Conservation (phyloP, 192 early-diverging fungal genomes). For the Thamnidium elegans region DNA sequence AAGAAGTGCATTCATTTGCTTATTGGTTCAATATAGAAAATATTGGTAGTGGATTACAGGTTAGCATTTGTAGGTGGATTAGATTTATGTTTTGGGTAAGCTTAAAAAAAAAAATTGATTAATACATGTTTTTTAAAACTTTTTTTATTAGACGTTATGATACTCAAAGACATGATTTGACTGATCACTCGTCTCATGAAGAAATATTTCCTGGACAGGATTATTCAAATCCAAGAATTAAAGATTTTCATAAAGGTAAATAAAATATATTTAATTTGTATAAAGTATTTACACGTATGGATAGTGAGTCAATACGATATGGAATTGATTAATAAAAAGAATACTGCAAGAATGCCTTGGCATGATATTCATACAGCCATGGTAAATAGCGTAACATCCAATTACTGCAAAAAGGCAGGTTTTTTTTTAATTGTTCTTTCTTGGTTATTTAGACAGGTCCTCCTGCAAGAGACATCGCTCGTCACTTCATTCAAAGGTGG, state of each 20-base stretch:
- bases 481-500: conserved; percentile 93
- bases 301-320: conserved; percentile 30
- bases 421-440: no score
- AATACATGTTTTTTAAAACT: not conserved
- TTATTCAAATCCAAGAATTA: conserved; percentile 87
- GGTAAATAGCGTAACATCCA: conserved; percentile 30
- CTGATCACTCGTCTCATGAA: conserved; percentile 58
- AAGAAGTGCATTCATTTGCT: not conserved
- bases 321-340: conserved; percentile 43
- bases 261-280: not conserved
- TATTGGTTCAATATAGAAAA: conserved; percentile 53
- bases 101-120: not conserved
- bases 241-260: conserved; percentile 64
- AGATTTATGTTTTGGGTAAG: conserved; percentile 80
- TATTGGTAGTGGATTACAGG: conserved; percentile 73
- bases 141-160: conserved; percentile 67
- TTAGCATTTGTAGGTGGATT: conserved; percentile 84
- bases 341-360: conserved; percentile 81
- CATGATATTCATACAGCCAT: conserved; percentile 82
- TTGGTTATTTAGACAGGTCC: conserved; percentile 49
- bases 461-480: conserved; percentile 76
- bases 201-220: conserved; percentile 74
- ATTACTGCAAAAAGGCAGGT: no score
- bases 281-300: not conserved
- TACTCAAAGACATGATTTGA: conserved; percentile 70